Base-by-base conservation (phyloP, 2,329 filamentous ascomycete genomes). In the Aspergillus clavatus region DNA sequence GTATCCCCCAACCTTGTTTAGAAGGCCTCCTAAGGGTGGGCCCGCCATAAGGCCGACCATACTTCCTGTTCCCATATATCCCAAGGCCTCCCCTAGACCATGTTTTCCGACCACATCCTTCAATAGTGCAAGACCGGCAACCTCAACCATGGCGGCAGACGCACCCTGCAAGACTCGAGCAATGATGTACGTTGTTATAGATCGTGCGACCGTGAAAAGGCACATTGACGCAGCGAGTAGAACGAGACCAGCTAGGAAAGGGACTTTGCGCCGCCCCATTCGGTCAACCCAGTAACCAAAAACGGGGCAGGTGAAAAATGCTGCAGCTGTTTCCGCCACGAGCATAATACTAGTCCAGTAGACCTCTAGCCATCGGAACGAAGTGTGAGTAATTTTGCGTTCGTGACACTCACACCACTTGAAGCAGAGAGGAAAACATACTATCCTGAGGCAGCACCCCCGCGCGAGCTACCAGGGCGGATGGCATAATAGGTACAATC, bases 51-150 rank as follows among this genome's bases (percentile, higher is more conserved):
- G 71, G 0, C 80, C 80, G 0, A 81, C 68, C 0, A 74, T 77
- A 41, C 80, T 76, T 55, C 82, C 75, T 46, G 74, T 76, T 62
- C 63, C 56, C 52, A 76, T 71, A 31, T 74, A 74, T 10, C 81
- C 80, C 55, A 84, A 74, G 2, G 76, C 77, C 57, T 80, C 80
- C 2, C 80, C 81, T 21, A 84, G 55, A 38, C 79, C 76, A 40
- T 76, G 67, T 3, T 64, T 70, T 0, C 74, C 75, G 3, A 83
- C 78, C 0, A 78, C 80, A 54, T 83, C 80, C 4, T 80, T 62
- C 35, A 79, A 69, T 46, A 83, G 68, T 0, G 79, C 76, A 7
- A 82, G 60, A 1, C 79, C 78, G 16, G 79, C 74, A 0, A 75
- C 80, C 75, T 79, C 82, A 0, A 82, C 78, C n/a, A 81, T 70